These are phyloP conservation scores for Amaranthus hypochondriacus DNA, from an alignment of 148 eudicot species.

Conservation along the genomic window DNA sequence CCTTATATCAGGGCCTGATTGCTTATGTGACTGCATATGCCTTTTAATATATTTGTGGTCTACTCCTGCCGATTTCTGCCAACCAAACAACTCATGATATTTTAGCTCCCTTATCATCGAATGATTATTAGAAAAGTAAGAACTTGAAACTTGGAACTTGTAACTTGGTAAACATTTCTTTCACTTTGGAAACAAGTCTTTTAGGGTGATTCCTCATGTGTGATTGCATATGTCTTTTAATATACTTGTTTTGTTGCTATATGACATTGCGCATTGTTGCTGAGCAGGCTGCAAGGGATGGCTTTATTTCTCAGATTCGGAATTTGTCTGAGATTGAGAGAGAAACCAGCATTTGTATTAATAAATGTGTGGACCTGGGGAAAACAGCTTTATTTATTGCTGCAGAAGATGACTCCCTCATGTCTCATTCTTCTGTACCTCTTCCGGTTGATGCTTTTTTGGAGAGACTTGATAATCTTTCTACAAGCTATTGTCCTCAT, in stretches of 20 bases:
- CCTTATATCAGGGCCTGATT: too few species aligned
- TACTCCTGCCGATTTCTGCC: background rate
- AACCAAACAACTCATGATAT: background rate
- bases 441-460: conserved; percentile 85
- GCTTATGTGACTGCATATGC: too few species aligned
- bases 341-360: conserved; percentile 72
- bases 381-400: conserved; percentile 72
- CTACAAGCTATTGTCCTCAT: conserved; percentile 61
- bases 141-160: background rate
- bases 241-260: background rate
- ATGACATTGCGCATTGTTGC: conserved; percentile 11
- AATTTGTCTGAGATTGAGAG: conserved; percentile 63
- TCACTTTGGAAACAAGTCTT: background rate
- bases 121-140: background rate
- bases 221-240: background rate
- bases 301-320: conserved; percentile 55
- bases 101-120: background rate
- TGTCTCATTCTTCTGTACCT: conserved; percentile 87
- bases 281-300: conserved; percentile 66
- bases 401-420: conserved; percentile 89
- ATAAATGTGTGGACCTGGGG: conserved; percentile 64
- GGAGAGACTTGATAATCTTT: conserved; percentile 64
- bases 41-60: background rate
- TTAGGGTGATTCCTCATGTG: background rate
- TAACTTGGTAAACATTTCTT: background rate